phyloP scores from a whole-genome alignment of 208 protist species.

The Acanthamoeba lenticulata region DNA sequence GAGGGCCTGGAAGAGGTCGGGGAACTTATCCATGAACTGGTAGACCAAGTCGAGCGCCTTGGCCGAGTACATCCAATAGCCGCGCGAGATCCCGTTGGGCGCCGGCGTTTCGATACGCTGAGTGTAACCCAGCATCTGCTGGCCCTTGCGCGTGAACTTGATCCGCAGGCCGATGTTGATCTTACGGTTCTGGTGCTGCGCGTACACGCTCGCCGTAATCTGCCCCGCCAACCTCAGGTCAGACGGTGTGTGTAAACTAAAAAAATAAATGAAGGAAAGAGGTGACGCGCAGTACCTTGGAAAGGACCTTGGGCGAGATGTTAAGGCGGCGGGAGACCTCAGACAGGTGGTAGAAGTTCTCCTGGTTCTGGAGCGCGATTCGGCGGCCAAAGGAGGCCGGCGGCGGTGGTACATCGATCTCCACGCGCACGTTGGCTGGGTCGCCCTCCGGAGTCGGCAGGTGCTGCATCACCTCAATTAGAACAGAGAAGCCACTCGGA shows the following conservation, averaged over 20 bases:
- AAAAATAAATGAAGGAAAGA: not conserved
- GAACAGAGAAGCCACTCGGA: not conserved
- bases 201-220: slow-evolving; percentile 59
- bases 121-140: slow-evolving; percentile 56
- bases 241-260: not conserved
- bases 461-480: not conserved
- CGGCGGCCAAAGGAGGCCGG: slow-evolving; percentile 26
- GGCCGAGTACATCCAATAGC: slow-evolving; percentile 50
- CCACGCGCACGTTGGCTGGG: not conserved
- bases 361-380: slow-evolving; percentile 51
- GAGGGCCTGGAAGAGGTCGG: slow-evolving; percentile 62
- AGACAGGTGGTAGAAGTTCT: slow-evolving; percentile 60
- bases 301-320: slow-evolving; percentile 64
- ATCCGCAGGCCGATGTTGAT: slow-evolving; percentile 64
- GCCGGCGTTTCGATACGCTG: slow-evolving; percentile 28
- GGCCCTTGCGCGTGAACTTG: slow-evolving; percentile 62
- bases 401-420: slow-evolving; percentile 24
- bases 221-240: not conserved
- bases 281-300: not conserved
- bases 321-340: slow-evolving; percentile 7
- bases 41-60: slow-evolving; percentile 52
- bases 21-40: slow-evolving; percentile 70
- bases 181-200: slow-evolving; percentile 58
- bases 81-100: not conserved
- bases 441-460: not conserved